These are phyloP conservation scores for Monosporascus cannonballus DNA, from an alignment of 2,329 filamentous ascomycete species.

Conservation along the genomic window DNA sequence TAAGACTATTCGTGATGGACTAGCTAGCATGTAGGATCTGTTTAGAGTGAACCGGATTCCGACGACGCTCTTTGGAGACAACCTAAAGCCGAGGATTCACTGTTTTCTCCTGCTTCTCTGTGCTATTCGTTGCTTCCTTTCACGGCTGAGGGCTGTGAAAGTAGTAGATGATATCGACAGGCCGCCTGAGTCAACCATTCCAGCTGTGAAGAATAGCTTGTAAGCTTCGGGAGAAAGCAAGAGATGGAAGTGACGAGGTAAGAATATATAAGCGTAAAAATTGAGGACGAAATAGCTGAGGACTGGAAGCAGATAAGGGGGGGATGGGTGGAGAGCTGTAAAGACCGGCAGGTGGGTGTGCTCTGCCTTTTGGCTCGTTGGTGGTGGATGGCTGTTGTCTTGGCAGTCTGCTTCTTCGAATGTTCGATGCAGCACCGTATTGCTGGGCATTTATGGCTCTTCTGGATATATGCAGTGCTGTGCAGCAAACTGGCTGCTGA, in stretches of 20 bases:
- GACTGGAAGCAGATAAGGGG: neutral
- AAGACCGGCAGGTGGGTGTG: slow-evolving; percentile 10
- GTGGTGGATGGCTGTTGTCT: slow-evolving; percentile 5
- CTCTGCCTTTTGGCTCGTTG: slow-evolving; percentile 8
- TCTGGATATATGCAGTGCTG: neutral
- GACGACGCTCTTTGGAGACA: neutral
- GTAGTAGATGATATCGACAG: neutral
- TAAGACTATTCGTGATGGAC: neutral
- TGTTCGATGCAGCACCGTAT: slow-evolving; percentile 17
- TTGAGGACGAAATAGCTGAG: neutral
- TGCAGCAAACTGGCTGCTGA: neutral
- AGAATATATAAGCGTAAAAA: neutral
- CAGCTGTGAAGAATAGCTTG: neutral
- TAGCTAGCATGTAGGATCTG: neutral
- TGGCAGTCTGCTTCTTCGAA: slow-evolving; percentile 22
- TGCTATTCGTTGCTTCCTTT: neutral
- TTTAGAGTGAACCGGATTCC: neutral
- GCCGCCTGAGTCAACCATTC: neutral
- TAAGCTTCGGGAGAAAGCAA: neutral
- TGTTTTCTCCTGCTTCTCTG: neutral
- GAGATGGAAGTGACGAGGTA: neutral
- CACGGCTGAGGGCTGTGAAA: neutral
- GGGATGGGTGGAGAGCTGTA: neutral
- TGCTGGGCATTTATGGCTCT: neutral
- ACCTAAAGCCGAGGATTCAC: neutral